Percentiles rank a stretch among this genome's conserved stretches.
Evolutionary conservation across 805 yeast genomes (phyloP).

Genomic region (Nadsonia fulvescens): DNA sequence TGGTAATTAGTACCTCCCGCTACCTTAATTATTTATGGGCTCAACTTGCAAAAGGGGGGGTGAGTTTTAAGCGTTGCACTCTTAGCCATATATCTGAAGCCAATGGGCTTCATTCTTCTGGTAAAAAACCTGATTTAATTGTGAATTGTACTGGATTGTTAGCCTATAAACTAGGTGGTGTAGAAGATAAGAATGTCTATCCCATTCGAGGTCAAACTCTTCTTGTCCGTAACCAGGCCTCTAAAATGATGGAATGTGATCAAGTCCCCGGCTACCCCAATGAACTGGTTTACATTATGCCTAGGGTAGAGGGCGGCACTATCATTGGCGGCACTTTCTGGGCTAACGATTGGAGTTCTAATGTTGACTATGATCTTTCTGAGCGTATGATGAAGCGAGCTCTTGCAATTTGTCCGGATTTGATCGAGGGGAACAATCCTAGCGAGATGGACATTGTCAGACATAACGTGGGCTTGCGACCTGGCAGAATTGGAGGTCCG

Average conservation of each 20-base stretch:
- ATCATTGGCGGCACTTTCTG: conserved; percentile 64
- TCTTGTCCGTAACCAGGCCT: conserved; percentile 4
- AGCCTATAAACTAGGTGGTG: conserved; percentile 46
- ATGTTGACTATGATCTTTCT: conserved; percentile 37
- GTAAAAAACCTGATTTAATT: conserved; percentile 25
- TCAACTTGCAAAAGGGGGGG: conserved; percentile 31
- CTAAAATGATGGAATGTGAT: conserved; percentile 2
- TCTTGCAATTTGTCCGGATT: conserved; percentile 26
- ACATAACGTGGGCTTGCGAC: conserved; percentile 59
- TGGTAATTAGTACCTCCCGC: conserved; percentile 57
- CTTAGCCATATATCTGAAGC: conserved; percentile 43
- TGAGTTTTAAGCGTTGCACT: conserved; percentile 27
- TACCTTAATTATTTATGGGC: conserved; percentile 31
- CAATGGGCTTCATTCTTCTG: conserved; percentile 4
- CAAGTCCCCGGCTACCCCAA: conserved; percentile 3
- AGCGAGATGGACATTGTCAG: conserved; percentile 33
- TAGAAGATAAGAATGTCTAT: conserved; percentile 38
- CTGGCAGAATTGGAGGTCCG: conserved; percentile 58
- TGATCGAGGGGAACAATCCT: conserved; percentile 16
- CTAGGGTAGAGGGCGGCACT: conserved; percentile 6
- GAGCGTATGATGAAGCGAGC: conserved; percentile 46
- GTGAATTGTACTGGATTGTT: conserved; percentile 71
- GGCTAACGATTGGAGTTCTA: conserved; percentile 42
- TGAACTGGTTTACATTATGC: conserved; percentile 5
- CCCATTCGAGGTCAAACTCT: conserved; percentile 56